Evolutionary conservation across 169 alveolate genomes (phyloP), one percentile per base, ranked within the genome.

Genomic region (Amoebophrya sp.): DNA sequence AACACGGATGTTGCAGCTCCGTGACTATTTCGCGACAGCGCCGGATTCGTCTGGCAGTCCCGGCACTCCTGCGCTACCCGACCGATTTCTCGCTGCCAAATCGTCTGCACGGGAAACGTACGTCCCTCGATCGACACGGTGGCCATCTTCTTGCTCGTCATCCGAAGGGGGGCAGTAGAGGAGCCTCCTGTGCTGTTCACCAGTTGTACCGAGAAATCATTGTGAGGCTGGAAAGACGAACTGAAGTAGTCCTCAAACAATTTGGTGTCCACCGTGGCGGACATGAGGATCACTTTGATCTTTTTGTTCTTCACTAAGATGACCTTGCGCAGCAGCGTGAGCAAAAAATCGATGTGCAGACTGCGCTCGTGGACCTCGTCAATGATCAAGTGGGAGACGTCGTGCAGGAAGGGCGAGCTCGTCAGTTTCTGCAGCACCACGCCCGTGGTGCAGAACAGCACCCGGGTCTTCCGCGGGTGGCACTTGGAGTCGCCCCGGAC

Each of bases 281-380:
- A 25, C 88, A 66, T 66, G 38, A 66, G 88, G 39, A 66, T n/a
- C 88, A 66, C 38, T 25, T 66, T 66, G 39, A 66, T 0, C 88
- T 2, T 7, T 1, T 18, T 18, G 35, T 25, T 25, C 88, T 7
- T 2, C 33, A 2, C 18, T 3, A 25, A n/a, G 39, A 66, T 25
- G 7, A 2, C 39, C n/a, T 66, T 25, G 32, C 18, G 1, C 38
- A 66, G 35, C 35, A 66, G 88, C n/a, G 88, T 66, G n/a, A 66
- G 88, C 88, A 66, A 14, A n/a, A 66, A 66, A 25, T 66, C 88
- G 38, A 66, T 25, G 88, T 66, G 88, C 3, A 66, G 88, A 25
- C 88, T 66, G 1, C 88, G n/a, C 35, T 66, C 88, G 33, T 66
- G 88, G 32, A 66, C 88, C 35, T 66, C 88, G 35, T 66, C 88